Evolutionary conservation across 164 flowering plant species (phyloP), one percentile per base, ranked within the genome.

Genomic region (Santalum album): DNA sequence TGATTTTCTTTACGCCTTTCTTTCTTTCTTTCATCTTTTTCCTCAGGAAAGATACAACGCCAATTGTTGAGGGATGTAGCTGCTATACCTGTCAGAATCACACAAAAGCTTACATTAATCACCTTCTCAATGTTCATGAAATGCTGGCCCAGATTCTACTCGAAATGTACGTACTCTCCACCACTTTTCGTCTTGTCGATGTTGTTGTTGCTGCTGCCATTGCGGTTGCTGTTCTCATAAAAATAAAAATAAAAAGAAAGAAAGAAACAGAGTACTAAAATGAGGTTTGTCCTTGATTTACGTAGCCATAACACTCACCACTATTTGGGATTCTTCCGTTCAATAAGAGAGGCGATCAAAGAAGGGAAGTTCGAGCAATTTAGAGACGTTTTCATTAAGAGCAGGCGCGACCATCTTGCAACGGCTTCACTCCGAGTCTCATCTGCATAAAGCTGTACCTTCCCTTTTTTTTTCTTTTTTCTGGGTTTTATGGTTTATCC

Each of bases 31-130:
- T 5, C 18, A 5, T 20, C 3, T 0, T 16, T 56, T 35, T 38
- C 55, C 18, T 20, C 81, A 90, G 97, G 83, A 90, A 80, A 67
- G 97, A 90, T 64, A 50, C 72, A 10, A 70, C 87, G 19, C 83
- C 87, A 6, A 76, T 90, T 9, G 62, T 83, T 3, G 75, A 71
- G 22, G 62, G 63, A 26, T 90, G 97, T 48, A 53, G 40, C 55
- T 90, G 97, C 73, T 90, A 81, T 62, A 83, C 97, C 11, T 90
- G 97, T 60, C 69, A 72, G 70, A 83, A 90, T 69, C 94, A 90
- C 59, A 85, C 89, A 10, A 73, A 73, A 63, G 94, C 97, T 12
- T 90, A 90, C 62, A 81, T 90, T 53, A 84, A 87, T 72, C 97
- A 90, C 65, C 74, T 90, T 36, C 84, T 90, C 69, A 90, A 90